Conservation (phyloP, 495 filamentous ascomycete species). For the Chlorociboria aeruginascens region DNA sequence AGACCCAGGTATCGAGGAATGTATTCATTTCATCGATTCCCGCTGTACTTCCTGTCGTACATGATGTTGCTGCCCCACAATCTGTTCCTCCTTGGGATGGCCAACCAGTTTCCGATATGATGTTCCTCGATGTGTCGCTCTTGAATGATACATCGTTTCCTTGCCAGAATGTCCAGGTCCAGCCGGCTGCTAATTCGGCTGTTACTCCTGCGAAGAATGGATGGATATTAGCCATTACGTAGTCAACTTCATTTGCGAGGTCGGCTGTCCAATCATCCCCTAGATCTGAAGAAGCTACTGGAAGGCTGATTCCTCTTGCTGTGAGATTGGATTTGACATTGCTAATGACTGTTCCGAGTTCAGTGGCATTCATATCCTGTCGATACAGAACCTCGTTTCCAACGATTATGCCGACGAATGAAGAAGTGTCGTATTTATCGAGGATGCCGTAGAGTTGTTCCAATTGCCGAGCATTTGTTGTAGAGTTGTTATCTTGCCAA, state of each 20-base stretch:
- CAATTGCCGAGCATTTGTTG: slow-evolving; percentile 74
- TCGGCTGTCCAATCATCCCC: slow-evolving; percentile 73
- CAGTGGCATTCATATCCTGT: slow-evolving; percentile 50
- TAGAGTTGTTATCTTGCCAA: slow-evolving; percentile 78
- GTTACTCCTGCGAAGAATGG: slow-evolving; percentile 86
- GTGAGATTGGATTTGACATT: slow-evolving; percentile 64
- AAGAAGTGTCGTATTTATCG: slow-evolving; percentile 47
- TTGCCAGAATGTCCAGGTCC: slow-evolving; percentile 80
- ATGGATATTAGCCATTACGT: slow-evolving; percentile 94
- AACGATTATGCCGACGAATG: slow-evolving; percentile 77
- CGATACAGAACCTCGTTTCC: slow-evolving; percentile 93
- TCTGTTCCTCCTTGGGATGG: slow-evolving; percentile 73
- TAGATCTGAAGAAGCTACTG: slow-evolving; percentile 81
- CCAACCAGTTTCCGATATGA: slow-evolving; percentile 92
- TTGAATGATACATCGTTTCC: slow-evolving; percentile 48
- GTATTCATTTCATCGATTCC: slow-evolving; percentile 75
- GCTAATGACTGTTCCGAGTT: slow-evolving; percentile 53
- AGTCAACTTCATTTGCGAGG: slow-evolving; percentile 59
- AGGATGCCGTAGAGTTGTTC: slow-evolving; percentile 71
- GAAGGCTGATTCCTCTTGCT: slow-evolving; percentile 48
- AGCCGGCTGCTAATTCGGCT: slow-evolving; percentile 54
- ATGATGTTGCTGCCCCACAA: slow-evolving; percentile 48
- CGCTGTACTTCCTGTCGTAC: slow-evolving; percentile 56
- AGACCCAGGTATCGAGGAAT: slow-evolving; percentile 82
- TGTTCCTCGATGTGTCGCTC: slow-evolving; percentile 45